phyloP scores from a whole-genome alignment of 2,329 filamentous ascomycete genomes.

The Diplodia mutila region DNA sequence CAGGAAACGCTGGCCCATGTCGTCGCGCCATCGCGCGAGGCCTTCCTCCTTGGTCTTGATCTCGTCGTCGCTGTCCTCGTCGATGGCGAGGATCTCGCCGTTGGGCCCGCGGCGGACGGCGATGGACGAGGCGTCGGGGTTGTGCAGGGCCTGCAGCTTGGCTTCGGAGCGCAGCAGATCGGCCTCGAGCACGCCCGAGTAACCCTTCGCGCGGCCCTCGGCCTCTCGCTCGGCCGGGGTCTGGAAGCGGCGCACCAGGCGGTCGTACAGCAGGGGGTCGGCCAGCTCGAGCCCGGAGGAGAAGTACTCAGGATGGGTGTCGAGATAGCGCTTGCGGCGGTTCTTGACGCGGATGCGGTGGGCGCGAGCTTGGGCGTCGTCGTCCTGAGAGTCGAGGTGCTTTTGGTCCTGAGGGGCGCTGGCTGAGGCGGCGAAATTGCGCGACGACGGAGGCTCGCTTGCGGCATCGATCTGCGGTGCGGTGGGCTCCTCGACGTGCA shows the following conservation, averaged over 20 bases:
- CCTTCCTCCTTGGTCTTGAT: slow-evolving; percentile 68
- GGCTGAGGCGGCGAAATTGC: slow-evolving; percentile 35
- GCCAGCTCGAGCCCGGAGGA: slow-evolving; percentile 63
- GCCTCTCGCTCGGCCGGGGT: slow-evolving; percentile 72
- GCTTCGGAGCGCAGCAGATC: slow-evolving; percentile 77
- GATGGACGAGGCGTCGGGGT: slow-evolving; percentile 57
- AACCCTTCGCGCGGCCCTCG: slow-evolving; percentile 75
- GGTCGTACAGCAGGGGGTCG: slow-evolving; percentile 83
- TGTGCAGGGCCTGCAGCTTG: slow-evolving; percentile 66
- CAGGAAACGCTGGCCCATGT: slow-evolving; percentile 75
- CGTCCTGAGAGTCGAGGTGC: slow-evolving; percentile 16
- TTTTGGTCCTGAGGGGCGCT: slow-evolving; percentile 29
- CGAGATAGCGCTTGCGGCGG: slow-evolving; percentile 75
- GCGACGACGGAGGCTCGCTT: slow-evolving; percentile 30
- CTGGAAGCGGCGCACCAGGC: slow-evolving; percentile 76
- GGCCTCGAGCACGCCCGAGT: slow-evolving; percentile 76
- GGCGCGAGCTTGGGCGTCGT: slow-evolving; percentile 26
- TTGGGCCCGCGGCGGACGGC: slow-evolving; percentile 56
- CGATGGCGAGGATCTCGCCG: slow-evolving; percentile 62
- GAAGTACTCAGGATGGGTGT: slow-evolving; percentile 74
- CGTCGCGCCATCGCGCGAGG: slow-evolving; percentile 68
- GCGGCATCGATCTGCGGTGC: slow-evolving; percentile 33
- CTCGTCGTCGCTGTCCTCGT: slow-evolving; percentile 62
- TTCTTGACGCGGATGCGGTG: slow-evolving; percentile 68
- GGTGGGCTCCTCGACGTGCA: slow-evolving; percentile 21